Base-by-base conservation (phyloP, 2,329 filamentous ascomycete species). In the Helotiales sp. region DNA sequence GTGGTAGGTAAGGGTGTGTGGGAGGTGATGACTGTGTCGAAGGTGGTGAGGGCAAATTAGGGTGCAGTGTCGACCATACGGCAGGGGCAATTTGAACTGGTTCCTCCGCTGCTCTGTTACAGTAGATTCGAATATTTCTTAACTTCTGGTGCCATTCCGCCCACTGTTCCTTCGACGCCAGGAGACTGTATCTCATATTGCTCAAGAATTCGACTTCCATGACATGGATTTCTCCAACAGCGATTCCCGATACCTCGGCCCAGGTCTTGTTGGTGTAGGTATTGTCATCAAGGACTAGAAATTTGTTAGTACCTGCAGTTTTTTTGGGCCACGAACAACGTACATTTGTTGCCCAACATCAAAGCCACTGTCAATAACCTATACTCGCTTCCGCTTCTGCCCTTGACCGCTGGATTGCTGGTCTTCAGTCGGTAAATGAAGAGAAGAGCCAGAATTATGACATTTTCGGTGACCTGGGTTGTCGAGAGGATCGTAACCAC, bases 121-220 rank as follows among this genome's bases (percentile, higher is more conserved):
- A 77, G 63, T 93, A 97, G 61, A 90, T 88, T 71, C 90, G 89
- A 77, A 97, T 97, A 72, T 90, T 91, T 61, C 91, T 87, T 63
- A 98, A 83, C 78, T 93, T 93, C 69, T 84, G 82, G 75, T 97
- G 89, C 96, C 96, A 98, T 63, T 89, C 86, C 58, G 89, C 85
- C 96, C 96, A 99, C 77, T 97, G 88, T 62, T 89, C 85, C 76
- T 93, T 90, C 3, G 94, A 96, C 3, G 93, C 93, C 77, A 95
- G 89, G 7, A 99, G 83, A 74, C 93, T 93, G 80, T 98, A 99
- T 75, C 95, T 89, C 90, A 99, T 97, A 79, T 98, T 98, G 83
- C 95, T 97, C 70, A 99, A 83, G 75, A 99, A 99, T 79, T 99
- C 96, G n/a, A 99, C 96, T 79, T 99, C 96, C 96, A 99, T 99